Evolutionary conservation across 768 basidiomycete species (phyloP).

Genomic region (Lyophyllum atratum): DNA sequence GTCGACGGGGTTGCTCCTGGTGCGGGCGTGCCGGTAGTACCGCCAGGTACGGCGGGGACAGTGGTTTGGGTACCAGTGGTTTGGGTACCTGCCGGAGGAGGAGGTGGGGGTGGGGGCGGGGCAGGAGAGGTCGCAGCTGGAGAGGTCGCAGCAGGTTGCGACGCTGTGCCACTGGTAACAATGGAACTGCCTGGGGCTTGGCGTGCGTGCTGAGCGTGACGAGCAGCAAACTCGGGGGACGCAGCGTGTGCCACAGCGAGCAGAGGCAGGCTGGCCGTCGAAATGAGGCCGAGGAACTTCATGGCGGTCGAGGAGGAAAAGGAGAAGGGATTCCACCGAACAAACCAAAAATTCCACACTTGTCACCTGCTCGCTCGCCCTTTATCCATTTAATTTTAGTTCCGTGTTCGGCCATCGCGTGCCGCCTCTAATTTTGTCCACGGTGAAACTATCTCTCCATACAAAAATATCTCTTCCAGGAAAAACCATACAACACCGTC

Average conservation of each 20-base stretch:
- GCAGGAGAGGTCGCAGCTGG: conserved; percentile 3
- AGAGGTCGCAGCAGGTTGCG: not conserved
- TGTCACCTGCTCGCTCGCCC: not conserved
- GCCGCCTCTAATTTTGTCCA: conserved; percentile 6
- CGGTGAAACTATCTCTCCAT: not conserved
- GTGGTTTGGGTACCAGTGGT: too few relatives aligned
- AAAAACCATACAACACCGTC: conserved; percentile 16
- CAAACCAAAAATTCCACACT: not conserved
- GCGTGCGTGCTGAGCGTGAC: conserved; percentile 24
- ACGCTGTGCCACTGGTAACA: not conserved
- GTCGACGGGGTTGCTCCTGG: conserved; percentile 23
- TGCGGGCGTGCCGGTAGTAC: not conserved
- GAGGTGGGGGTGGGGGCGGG: conserved; percentile 7
- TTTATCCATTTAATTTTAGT: not conserved
- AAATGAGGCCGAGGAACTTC: conserved; percentile 35
- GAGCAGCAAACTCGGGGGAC: conserved; percentile 9
- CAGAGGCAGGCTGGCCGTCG: conserved; percentile 37
- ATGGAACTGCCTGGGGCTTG: conserved; percentile 7
- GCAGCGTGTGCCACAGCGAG: conserved; percentile 40
- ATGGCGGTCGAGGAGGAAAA: conserved; percentile 24
- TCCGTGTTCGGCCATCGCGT: conserved; percentile 12
- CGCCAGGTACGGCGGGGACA: conserved; percentile 9
- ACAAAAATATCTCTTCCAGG: conserved; percentile 10
- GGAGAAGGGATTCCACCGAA: not conserved
- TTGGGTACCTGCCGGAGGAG: conserved; percentile 8